Evolutionary conservation across 768 basidiomycete genomes (phyloP).

Genomic region (Mycena floridula): DNA sequence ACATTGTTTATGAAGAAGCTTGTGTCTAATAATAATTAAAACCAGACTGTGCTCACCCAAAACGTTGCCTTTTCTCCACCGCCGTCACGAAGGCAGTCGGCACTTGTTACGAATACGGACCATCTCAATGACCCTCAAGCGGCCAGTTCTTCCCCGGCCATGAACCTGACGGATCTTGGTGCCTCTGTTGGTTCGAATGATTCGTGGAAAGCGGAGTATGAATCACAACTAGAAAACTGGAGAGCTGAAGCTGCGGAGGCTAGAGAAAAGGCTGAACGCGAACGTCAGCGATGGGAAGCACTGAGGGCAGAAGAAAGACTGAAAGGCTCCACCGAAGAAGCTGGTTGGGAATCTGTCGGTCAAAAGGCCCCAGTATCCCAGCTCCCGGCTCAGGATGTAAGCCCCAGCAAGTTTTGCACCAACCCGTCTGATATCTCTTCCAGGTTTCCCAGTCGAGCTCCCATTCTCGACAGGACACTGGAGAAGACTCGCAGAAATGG

Average conservation of each 20-base stretch:
- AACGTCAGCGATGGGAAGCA: constrained; percentile 67
- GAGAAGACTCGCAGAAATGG: constrained; percentile 59
- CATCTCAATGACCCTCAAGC: constrained; percentile 1
- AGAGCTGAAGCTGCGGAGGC: constrained; percentile 65
- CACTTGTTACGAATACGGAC: constrained; percentile 2
- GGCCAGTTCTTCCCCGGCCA: too few species aligned
- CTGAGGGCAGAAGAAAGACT: constrained; percentile 52
- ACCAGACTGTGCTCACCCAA: constrained; percentile 23
- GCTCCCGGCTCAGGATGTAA: constrained; percentile 7
- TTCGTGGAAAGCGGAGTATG: constrained; percentile 63
- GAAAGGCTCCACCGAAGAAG: constrained; percentile 7
- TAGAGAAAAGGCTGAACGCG: constrained; percentile 68
- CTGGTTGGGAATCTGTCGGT: neutral
- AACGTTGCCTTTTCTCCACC: constrained; percentile 23
- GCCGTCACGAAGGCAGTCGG: constrained; percentile 20
- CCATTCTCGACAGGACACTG: constrained; percentile 29
- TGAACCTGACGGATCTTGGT: constrained; percentile 9
- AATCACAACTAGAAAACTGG: constrained; percentile 65
- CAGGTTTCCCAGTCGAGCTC: constrained; percentile 15
- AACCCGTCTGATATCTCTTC: neutral
- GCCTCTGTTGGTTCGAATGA: constrained; percentile 26
- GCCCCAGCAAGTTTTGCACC: neutral
- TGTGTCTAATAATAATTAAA: too few species aligned
- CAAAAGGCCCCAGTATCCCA: neutral
- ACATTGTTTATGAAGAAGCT: too few species aligned